These are phyloP conservation scores for Hydnomerulius pinastri DNA, from an alignment of 768 basidiomycete species.

Conservation along the genomic window DNA sequence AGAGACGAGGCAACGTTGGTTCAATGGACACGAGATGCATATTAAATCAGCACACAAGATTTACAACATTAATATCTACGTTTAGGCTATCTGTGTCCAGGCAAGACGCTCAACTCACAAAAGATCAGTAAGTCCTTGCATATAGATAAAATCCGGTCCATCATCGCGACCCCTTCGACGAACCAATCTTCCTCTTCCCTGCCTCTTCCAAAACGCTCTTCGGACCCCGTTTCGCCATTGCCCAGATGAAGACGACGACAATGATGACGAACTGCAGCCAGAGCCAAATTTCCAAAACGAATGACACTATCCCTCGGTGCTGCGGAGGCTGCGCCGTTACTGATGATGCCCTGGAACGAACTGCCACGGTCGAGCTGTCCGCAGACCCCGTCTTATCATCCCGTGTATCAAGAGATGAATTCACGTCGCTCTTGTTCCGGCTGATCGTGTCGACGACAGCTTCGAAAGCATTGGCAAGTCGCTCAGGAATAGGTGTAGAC, in stretches of 20 bases:
- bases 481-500: conserved; percentile 39
- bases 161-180: neutral
- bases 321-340: conserved; percentile 22
- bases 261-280: conserved; percentile 82
- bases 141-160: neutral
- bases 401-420: conserved; percentile 10
- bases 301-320: conserved; percentile 37
- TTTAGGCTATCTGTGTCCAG: conserved; percentile 17
- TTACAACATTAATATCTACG: conserved; percentile 27
- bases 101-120: conserved; percentile 2
- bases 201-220: conserved; percentile 61
- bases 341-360: conserved; percentile 5
- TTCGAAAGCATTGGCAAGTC: conserved; percentile 46
- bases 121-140: conserved; percentile 2
- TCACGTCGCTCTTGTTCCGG: conserved; percentile 17
- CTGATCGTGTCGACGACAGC: conserved; percentile 45
- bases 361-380: neutral
- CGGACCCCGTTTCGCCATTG: conserved; percentile 78
- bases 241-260: conserved; percentile 74
- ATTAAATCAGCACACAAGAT: conserved; percentile 16
- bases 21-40: conserved; percentile 1
- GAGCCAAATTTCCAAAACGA: conserved; percentile 77
- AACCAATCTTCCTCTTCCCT: conserved; percentile 28
- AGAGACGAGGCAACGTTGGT: neutral
- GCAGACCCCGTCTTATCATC: conserved; percentile 7